These are phyloP conservation scores for Penicillium manginii DNA, from an alignment of 495 filamentous ascomycete genomes.

Conservation along the genomic window DNA sequence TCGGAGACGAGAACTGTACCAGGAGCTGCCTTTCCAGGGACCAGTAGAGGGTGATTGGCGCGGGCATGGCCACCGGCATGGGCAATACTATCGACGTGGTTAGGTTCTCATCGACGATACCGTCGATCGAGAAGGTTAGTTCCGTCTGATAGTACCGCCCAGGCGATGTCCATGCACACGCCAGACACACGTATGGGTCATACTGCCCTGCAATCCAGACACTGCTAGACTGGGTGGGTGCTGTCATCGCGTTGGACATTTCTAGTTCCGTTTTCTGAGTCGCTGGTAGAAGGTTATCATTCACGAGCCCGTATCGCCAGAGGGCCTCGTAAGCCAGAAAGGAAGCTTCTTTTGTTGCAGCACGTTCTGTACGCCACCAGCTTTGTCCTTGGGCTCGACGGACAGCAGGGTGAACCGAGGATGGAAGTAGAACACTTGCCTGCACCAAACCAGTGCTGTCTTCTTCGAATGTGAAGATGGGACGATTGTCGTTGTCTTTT, in stretches of 20 bases:
- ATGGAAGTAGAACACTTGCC: constrained; percentile 67
- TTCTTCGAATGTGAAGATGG: constrained; percentile 50
- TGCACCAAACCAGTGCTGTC: constrained; percentile 18
- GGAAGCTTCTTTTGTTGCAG: constrained; percentile 79
- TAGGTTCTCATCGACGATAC: constrained; percentile 30
- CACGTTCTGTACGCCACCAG: constrained; percentile 72
- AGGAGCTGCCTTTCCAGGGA: constrained; percentile 43
- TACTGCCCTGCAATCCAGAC: constrained; percentile 44
- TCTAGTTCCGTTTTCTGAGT: constrained; percentile 30
- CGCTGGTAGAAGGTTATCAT: constrained; percentile 76
- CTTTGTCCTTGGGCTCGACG: constrained; percentile 55
- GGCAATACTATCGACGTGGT: constrained; percentile 54
- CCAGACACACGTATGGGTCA: constrained; percentile 69
- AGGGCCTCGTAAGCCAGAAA: constrained; percentile 80
- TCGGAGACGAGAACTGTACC: constrained; percentile 38
- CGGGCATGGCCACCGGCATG: constrained; percentile 39
- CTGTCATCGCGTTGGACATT: constrained; percentile 6
- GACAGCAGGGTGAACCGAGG: constrained; percentile 65
- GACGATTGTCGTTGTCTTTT: constrained; percentile 57
- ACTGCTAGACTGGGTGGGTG: not conserved
- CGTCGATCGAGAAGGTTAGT: constrained; percentile 34
- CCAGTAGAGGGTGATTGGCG: constrained; percentile 54
- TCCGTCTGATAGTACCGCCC: constrained; percentile 33
- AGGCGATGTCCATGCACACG: constrained; percentile 54
- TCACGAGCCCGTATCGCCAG: constrained; percentile 70